Evolutionary conservation across 2,329 filamentous ascomycete species (phyloP).

Genomic region (Diaporthe sp.): DNA sequence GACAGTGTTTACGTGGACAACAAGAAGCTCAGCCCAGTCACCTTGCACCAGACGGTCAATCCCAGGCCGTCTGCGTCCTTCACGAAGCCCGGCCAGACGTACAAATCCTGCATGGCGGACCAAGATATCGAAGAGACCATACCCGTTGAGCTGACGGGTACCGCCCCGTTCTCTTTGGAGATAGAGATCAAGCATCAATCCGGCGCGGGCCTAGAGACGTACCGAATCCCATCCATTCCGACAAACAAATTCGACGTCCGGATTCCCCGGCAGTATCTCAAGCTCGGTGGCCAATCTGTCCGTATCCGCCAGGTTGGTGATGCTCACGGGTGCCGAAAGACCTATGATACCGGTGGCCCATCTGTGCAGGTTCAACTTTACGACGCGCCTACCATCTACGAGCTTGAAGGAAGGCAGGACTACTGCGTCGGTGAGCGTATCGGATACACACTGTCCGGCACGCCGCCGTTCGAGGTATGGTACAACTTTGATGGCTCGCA

Average conservation of each 20-base stretch:
- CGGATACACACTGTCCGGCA: constrained; percentile 89
- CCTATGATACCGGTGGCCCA: constrained; percentile 75
- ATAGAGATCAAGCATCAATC: constrained; percentile 94
- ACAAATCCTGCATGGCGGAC: constrained; percentile 94
- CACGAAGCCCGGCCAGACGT: constrained; percentile 86
- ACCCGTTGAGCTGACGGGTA: constrained; percentile 84
- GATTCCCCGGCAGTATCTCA: constrained; percentile 86
- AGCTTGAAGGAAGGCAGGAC: constrained; percentile 84
- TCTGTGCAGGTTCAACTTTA: constrained; percentile 92
- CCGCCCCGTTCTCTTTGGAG: constrained; percentile 89
- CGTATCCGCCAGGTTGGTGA: constrained; percentile 92
- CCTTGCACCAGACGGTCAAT: constrained; percentile 85
- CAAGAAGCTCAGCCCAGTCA: constrained; percentile 71
- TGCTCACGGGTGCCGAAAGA: constrained; percentile 84
- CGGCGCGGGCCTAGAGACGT: constrained; percentile 80
- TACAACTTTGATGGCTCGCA: constrained; percentile 87
- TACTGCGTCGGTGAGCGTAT: constrained; percentile 97
- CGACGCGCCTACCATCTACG: constrained; percentile 90
- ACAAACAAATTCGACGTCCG: constrained; percentile 80
- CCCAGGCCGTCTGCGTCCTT: constrained; percentile 86
- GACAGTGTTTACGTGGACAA: constrained; percentile 87
- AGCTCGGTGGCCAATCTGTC: constrained; percentile 89
- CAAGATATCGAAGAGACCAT: constrained; percentile 86
- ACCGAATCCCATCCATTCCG: constrained; percentile 83
- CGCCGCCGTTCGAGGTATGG: constrained; percentile 90